Evolutionary conservation across 2,329 filamentous ascomycete genomes (phyloP), one percentile per base, ranked within the genome.

Genomic region (Pseudopithomyces chartarum): DNA sequence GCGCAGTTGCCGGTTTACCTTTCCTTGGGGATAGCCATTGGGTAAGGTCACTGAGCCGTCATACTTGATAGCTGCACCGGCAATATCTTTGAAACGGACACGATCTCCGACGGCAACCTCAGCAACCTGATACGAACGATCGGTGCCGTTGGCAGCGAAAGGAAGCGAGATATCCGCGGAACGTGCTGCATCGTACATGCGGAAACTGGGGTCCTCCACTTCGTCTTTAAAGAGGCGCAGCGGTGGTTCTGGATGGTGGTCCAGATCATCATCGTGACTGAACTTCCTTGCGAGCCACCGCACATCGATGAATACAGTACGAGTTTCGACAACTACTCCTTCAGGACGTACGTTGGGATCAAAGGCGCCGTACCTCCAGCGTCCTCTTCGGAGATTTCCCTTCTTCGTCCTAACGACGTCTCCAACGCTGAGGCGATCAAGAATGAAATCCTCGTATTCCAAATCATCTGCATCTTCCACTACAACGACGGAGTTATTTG

Each of bases 11-110:
- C 75, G 74, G 13, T 73, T 71, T 40, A 84, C 69, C 38, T 73
- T 76, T 19, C 78, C 78, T 46, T 79, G 73, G 1, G 69, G 63
- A n/a, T 64, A 63, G 42, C 71, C 70, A 51, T 73, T 67, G 11
- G 45, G 43, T 33, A 66, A 43, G 22, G 56, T 63, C 17, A 60
- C 69, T 0, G 72, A 64, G 5, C 73, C 73, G 51, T 80, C 75
- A 62, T 86, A 86, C 61, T 85, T 86, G 36, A 77, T 68, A 22
- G 78, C 77, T 6, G 84, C 84, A 38, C 66, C 77, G 1, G 77
- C 68, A 2, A 82, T 67, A 64, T 87, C 83, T 52, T 80, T 81
- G 73, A 87, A 87, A 20, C 80, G 76, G 6, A 87, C 83, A n/a
- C 75, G 73, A 36, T 82, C 77, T 15, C 81, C 81, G 26, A 80